These are phyloP conservation scores for Letharia lupina DNA, from an alignment of 495 filamentous ascomycete genomes.

Conservation along the genomic window DNA sequence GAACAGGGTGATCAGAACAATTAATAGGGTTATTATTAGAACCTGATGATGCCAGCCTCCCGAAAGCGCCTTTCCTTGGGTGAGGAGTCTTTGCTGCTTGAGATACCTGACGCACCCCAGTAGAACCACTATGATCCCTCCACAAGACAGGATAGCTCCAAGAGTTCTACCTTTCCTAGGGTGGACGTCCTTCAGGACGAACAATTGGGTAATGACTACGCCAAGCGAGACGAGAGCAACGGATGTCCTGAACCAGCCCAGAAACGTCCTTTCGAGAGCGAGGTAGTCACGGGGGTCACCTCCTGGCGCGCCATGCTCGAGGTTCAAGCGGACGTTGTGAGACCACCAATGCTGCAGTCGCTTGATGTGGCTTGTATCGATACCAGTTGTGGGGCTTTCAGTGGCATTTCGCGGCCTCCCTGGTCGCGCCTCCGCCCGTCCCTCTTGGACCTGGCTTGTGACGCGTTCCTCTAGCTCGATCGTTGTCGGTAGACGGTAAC, in stretches of 20 bases:
- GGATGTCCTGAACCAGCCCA: constrained; percentile 22
- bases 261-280: constrained; percentile 23
- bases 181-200: constrained; percentile 12
- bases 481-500: neutral
- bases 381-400: neutral
- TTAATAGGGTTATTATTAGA: neutral
- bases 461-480: constrained; percentile 9
- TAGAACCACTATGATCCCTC: constrained; percentile 11
- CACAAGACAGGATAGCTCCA: constrained; percentile 11
- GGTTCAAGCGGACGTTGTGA: constrained; percentile 14
- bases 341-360: constrained; percentile 19
- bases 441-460: neutral
- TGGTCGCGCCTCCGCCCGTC: neutral
- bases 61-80: constrained; percentile 8
- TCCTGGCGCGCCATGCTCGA: constrained; percentile 5
- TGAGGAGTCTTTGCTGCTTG: constrained; percentile 16
- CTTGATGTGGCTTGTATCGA: neutral
- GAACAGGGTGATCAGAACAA: constrained; percentile 3
- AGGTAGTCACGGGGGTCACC: constrained; percentile 24
- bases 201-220: constrained; percentile 21
- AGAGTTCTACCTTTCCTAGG: constrained; percentile 13
- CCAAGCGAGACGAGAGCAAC: constrained; percentile 18
- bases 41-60: constrained; percentile 9
- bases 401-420: neutral
- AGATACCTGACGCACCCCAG: constrained; percentile 23